These are phyloP conservation scores for Dysphania ambrosioides DNA, from an alignment of 148 eudicot genomes.

Conservation along the genomic window DNA sequence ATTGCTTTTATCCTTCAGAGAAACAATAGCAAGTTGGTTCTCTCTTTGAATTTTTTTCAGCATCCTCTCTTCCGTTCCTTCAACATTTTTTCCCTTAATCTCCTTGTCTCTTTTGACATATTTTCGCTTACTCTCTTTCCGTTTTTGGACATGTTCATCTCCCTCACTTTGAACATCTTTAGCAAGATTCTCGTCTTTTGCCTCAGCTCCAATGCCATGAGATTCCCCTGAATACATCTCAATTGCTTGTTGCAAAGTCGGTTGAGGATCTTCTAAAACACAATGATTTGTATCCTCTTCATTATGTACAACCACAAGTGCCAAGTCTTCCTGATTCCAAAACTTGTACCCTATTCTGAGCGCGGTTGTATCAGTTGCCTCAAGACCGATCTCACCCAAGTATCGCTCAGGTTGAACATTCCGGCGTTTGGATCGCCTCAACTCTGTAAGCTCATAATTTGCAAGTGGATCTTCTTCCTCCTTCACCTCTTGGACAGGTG, in stretches of 20 bases:
- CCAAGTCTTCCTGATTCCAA: conserved; percentile 50
- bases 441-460: conserved; percentile 34
- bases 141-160: conserved; percentile 3
- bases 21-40: conserved; percentile 44
- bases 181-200: conserved; percentile 24
- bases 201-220: conserved; percentile 22
- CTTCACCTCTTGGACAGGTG: conserved; percentile 23
- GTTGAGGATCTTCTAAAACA: conserved; percentile 21
- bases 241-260: conserved; percentile 19
- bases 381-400: conserved; percentile 60
- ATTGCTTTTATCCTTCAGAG: conserved; percentile 28
- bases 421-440: conserved; percentile 83
- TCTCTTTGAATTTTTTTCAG: neutral
- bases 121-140: conserved; percentile 9
- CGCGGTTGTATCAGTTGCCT: conserved; percentile 48
- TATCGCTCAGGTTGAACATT: conserved; percentile 72
- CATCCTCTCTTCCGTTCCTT: no score
- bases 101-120: conserved; percentile 3
- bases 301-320: conserved; percentile 54
- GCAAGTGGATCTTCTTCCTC: conserved; percentile 24
- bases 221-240: conserved; percentile 28
- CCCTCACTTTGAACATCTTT: conserved; percentile 4
- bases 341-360: conserved; percentile 57
- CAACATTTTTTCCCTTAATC: neutral
- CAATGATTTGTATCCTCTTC: conserved; percentile 45